Percentiles rank a stretch among this genome's conserved stretches.
These are phyloP conservation scores for Fusarium marasasianum DNA, from an alignment of 2,329 filamentous ascomycete genomes.

Conservation along the genomic window DNA sequence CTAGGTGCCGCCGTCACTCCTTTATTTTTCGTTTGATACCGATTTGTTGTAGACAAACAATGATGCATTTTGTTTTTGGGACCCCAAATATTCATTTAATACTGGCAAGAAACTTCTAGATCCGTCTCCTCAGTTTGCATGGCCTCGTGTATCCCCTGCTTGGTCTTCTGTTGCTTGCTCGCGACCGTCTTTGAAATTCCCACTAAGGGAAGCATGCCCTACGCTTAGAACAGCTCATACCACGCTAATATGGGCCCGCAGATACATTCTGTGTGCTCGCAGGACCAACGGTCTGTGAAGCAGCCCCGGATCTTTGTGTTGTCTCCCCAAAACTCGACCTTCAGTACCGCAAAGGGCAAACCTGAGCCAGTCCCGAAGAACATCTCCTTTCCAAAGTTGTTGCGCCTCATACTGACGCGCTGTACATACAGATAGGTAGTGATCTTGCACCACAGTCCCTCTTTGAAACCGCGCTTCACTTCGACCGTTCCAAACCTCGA, in stretches of 20 bases:
- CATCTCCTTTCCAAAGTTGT: too few relatives aligned
- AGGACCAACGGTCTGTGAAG: not conserved
- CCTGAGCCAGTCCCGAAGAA: not conserved
- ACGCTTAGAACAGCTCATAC: accelerated
- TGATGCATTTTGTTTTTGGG: not conserved
- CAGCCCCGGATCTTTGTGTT: not conserved
- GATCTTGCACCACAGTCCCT: not conserved
- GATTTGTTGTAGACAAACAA: accelerated
- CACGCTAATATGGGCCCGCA: accelerated
- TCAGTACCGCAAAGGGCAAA: not conserved
- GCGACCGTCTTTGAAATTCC: not conserved
- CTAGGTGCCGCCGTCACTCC: not conserved
- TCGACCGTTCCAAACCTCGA: not conserved
- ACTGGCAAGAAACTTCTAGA: too few relatives aligned
- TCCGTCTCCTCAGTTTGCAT: too few relatives aligned
- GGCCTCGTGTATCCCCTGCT: too few relatives aligned
- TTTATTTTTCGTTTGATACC: not conserved
- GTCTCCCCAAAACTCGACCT: not conserved
- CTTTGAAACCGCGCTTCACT: not conserved
- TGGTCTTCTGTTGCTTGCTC: too few relatives aligned
- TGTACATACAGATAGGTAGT: accelerated
- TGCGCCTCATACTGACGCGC: accelerated
- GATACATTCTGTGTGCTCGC: too few relatives aligned
- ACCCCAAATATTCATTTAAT: not conserved
- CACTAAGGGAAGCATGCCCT: not conserved